A percentile compares a stretch with the other conserved stretches of the same genome.
phyloP scores from a whole-genome alignment of 371 early-diverging fungal genomes.

The Cladochytrium tenue region DNA sequence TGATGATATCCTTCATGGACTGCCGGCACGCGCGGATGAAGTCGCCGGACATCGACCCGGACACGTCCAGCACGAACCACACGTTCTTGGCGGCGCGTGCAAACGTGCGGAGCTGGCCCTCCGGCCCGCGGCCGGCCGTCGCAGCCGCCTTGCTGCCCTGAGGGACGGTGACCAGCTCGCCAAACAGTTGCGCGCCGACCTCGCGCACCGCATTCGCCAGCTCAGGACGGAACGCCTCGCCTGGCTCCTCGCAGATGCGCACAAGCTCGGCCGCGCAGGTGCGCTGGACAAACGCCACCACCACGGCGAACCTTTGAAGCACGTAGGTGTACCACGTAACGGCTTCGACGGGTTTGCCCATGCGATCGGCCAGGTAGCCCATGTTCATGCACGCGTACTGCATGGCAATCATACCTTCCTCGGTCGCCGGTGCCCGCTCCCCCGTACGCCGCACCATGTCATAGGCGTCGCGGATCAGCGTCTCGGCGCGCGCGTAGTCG shows the following conservation, averaged over 20 bases:
- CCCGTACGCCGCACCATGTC: constrained; percentile 7
- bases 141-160: not conserved
- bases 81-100: constrained; percentile 1
- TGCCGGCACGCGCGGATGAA: constrained; percentile 31
- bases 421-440: not conserved
- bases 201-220: constrained; percentile 17
- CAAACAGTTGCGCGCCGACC: constrained; percentile 21
- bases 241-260: constrained; percentile 20
- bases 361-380: constrained; percentile 24
- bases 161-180: not conserved
- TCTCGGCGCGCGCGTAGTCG: constrained; percentile 10
- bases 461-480: constrained; percentile 26
- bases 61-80: constrained; percentile 26
- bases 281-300: constrained; percentile 22
- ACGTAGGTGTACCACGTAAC: constrained; percentile 33
- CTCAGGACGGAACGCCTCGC: constrained; percentile 18
- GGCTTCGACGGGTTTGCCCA: constrained; percentile 20
- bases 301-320: constrained; percentile 21
- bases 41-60: constrained; percentile 34
- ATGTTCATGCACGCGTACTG: constrained; percentile 35
- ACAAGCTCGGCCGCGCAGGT: constrained; percentile 13
- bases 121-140: not conserved
- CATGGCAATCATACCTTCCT: constrained; percentile 19
- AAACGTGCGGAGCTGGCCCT: not conserved
- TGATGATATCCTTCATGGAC: constrained; percentile 27